These are phyloP conservation scores for Talaromyces verruculosus DNA, from an alignment of 2,329 filamentous ascomycete genomes.

Conservation along the genomic window DNA sequence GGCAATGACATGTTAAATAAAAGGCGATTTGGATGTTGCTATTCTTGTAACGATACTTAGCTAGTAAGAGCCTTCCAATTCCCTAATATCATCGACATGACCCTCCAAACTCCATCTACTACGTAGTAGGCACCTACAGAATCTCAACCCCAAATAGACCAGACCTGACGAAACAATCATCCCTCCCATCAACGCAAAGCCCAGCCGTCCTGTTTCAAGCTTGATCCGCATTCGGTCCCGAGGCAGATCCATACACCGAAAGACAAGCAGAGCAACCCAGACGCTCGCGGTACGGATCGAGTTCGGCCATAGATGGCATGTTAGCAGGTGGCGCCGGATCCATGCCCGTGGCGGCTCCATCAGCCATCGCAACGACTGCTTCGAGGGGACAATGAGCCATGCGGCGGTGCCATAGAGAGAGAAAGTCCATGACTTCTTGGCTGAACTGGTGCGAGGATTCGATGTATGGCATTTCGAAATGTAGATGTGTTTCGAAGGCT, in stretches of 20 bases:
- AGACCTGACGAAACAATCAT: no score
- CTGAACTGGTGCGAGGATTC: not conserved
- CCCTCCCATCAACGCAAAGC: no score
- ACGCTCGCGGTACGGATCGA: not conserved
- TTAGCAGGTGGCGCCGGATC: not conserved
- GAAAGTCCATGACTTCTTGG: constrained; percentile 5
- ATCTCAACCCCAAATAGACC: no score
- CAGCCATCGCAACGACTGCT: not conserved
- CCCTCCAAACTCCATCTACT: no score
- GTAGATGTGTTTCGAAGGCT: not conserved
- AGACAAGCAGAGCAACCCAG: not conserved
- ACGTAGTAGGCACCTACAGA: no score
- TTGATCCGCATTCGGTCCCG: not conserved
- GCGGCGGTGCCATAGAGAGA: not conserved
- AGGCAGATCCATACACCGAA: not conserved
- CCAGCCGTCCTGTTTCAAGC: not conserved
- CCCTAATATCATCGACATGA: no score
- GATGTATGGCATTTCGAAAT: not conserved
- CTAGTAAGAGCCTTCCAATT: no score
- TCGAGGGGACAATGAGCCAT: not conserved
- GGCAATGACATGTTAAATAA: no score
- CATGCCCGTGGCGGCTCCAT: not conserved
- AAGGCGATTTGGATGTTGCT: no score
- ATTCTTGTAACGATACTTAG: no score
- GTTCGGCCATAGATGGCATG: not conserved